phyloP scores from a whole-genome alignment of 2,329 filamentous ascomycete genomes.

The Penicillium sp. region DNA sequence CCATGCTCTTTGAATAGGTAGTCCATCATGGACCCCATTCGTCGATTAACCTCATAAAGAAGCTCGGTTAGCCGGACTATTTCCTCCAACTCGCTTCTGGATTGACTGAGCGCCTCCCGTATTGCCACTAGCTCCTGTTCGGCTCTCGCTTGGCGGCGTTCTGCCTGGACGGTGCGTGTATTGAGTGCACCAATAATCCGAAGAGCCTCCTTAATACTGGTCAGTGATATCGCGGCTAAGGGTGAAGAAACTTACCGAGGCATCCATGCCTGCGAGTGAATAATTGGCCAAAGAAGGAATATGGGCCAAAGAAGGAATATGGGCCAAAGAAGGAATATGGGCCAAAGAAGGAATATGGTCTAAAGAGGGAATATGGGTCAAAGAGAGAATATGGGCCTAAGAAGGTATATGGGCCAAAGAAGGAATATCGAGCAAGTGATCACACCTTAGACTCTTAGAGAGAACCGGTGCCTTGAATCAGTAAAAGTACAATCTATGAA shows the following conservation, averaged over 20 bases:
- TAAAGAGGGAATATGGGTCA: no score
- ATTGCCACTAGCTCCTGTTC: slow-evolving; percentile 2
- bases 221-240: background rate
- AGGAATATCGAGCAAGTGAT: no score
- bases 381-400: no score
- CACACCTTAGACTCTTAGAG: no score
- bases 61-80: slow-evolving; percentile 2
- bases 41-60: slow-evolving; percentile 7
- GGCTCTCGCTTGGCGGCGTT: slow-evolving; percentile 1
- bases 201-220: slow-evolving; percentile 4
- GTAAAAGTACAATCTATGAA: no score
- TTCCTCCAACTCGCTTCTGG: slow-evolving; percentile 3
- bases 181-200: slow-evolving; percentile 4
- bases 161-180: background rate
- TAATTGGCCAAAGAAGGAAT: background rate
- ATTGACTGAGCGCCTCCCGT: background rate
- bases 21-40: slow-evolving; percentile 5
- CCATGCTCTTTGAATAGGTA: slow-evolving; percentile 4
- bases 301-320: background rate
- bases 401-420: no score
- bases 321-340: no score
- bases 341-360: no score
- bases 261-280: background rate
- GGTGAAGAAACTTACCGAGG: background rate
- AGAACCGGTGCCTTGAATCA: no score